phyloP scores from a whole-genome alignment of 768 basidiomycete genomes.

The Lactifluus volemus region DNA sequence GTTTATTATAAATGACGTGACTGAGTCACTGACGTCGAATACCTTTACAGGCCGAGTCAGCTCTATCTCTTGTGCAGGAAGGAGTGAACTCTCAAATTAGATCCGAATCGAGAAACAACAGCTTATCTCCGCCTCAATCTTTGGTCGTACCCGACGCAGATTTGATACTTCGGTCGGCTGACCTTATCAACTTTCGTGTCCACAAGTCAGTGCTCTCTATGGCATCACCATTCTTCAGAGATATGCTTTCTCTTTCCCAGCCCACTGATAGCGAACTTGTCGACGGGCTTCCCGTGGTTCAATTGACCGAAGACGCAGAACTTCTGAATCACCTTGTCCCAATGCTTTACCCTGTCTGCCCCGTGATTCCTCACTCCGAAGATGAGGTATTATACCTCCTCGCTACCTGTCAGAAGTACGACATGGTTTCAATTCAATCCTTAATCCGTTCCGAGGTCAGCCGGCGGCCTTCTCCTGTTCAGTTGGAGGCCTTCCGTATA shows the following conservation, averaged over 20 bases:
- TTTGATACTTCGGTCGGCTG: slow-evolving; percentile 1
- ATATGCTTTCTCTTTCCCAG: neutral
- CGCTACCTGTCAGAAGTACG: slow-evolving; percentile 21
- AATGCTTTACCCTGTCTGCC: neutral
- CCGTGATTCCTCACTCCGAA: neutral
- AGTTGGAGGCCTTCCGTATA: neutral
- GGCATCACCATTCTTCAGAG: neutral
- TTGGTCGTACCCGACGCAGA: neutral
- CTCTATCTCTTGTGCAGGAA: neutral
- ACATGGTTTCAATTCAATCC: slow-evolving; percentile 11
- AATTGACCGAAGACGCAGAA: neutral
- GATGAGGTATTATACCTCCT: neutral
- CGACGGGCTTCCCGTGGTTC: neutral
- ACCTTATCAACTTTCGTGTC: neutral
- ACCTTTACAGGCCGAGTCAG: neutral
- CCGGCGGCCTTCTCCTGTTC: neutral
- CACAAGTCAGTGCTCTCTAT: neutral
- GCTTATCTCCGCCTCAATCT: neutral
- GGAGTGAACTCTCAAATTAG: neutral
- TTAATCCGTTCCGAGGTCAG: neutral
- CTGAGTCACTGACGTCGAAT: neutral
- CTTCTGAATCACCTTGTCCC: neutral
- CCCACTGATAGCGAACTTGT: neutral
- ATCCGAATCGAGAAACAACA: neutral
- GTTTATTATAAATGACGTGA: neutral